Conservation (phyloP, 306 rosid species). For the Mimosa pudica region DNA sequence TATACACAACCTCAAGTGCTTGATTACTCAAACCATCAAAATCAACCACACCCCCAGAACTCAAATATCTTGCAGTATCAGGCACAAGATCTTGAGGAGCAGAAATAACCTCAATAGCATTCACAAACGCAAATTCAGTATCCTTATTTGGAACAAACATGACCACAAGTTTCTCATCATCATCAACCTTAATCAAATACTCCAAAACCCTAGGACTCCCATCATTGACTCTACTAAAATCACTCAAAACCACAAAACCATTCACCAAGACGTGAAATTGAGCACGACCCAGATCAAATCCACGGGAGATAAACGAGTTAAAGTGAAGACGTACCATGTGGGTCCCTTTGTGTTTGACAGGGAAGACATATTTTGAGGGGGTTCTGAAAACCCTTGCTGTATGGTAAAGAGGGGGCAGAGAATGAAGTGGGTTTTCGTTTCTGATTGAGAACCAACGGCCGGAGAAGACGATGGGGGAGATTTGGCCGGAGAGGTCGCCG, state of each 20-base stretch:
- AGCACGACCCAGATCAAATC: constrained; percentile 43
- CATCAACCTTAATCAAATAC: constrained; percentile 55
- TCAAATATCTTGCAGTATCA: constrained; percentile 54
- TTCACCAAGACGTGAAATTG: constrained; percentile 74
- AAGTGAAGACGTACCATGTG: constrained; percentile 90
- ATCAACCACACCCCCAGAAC: constrained; percentile 25
- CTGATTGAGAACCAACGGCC: constrained; percentile 41
- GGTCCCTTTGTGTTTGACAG: constrained; percentile 60
- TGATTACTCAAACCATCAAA: constrained; percentile 58
- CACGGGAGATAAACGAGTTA: constrained; percentile 49
- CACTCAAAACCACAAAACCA: constrained; percentile 54
- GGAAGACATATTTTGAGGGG: constrained; percentile 67
- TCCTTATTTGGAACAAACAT: constrained; percentile 57
- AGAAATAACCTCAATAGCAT: constrained; percentile 91
- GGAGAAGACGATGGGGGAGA: constrained; percentile 30
- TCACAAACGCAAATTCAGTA: constrained; percentile 69
- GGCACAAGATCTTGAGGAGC: constrained; percentile 86
- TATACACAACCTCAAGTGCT: constrained; percentile 69
- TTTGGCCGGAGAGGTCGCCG: constrained; percentile 44
- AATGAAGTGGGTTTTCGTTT: constrained; percentile 44
- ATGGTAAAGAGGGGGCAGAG: constrained; percentile 50
- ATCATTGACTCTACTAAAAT: constrained; percentile 31
- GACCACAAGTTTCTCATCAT: constrained; percentile 52
- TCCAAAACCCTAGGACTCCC: constrained; percentile 54
- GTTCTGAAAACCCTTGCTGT: constrained; percentile 68